Percentiles rank a stretch among this genome's conserved stretches.
These are phyloP conservation scores for Sarocladium brachiariae DNA, from an alignment of 2,329 filamentous ascomycete genomes.

Conservation along the genomic window DNA sequence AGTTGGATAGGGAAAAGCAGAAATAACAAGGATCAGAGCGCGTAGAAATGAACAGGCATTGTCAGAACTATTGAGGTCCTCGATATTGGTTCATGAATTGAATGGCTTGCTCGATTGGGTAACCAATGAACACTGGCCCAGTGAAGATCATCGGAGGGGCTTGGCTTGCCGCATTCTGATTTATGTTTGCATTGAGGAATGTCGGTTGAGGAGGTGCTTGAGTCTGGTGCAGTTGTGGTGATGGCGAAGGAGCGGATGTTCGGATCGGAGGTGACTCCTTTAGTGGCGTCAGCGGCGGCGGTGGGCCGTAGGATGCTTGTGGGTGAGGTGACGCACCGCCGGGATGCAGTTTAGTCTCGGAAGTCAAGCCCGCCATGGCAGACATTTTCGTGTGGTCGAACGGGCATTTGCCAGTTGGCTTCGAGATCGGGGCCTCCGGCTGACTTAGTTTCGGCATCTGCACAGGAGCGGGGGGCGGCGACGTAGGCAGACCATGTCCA, in stretches of 20 bases:
- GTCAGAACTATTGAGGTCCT: slow-evolving; percentile 16
- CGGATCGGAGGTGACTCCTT: slow-evolving; percentile 10
- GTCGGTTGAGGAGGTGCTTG: slow-evolving; percentile 33
- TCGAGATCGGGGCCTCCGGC: slow-evolving; percentile 18
- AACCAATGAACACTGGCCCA: slow-evolving; percentile 90
- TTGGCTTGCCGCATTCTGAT: slow-evolving; percentile 22
- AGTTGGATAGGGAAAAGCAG: too few relatives aligned
- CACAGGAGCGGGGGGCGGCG: slow-evolving; percentile 52
- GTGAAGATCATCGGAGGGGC: slow-evolving; percentile 78
- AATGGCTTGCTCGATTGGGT: slow-evolving; percentile 76
- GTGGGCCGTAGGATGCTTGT: slow-evolving; percentile 13
- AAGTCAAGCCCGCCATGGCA: slow-evolving; percentile 23
- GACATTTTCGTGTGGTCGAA: slow-evolving; percentile 46
- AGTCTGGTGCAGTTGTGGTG: slow-evolving; percentile 16
- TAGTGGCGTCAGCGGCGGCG: slow-evolving; percentile 16
- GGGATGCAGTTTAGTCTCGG: slow-evolving; percentile 13
- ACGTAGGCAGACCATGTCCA: slow-evolving; percentile 36
- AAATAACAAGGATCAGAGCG: slow-evolving; percentile 12
- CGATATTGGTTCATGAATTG: slow-evolving; percentile 60
- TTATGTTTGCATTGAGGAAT: slow-evolving; percentile 41
- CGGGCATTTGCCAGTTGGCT: slow-evolving; percentile 45
- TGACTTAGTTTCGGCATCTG: slow-evolving; percentile 36
- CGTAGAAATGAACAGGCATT: slow-evolving; percentile 11
- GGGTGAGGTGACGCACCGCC: slow-evolving; percentile 11
- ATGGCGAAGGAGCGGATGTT: slow-evolving; percentile 16